Conservation (phyloP, 1,284 basidiomycete species). For the Cystodermella granulosa region DNA sequence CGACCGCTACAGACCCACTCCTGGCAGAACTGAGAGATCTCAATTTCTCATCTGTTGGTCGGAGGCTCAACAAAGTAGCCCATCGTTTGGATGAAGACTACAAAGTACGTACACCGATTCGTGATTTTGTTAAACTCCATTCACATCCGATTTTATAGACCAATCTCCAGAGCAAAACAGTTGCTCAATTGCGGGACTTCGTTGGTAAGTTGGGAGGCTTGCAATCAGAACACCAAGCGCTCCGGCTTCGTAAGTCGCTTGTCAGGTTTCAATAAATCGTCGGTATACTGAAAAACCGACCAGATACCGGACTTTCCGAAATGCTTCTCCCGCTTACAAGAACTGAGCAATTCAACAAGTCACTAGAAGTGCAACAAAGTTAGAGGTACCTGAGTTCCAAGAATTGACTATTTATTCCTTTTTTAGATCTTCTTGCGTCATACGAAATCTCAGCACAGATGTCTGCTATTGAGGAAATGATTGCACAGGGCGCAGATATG, state of each 20-base stretch:
- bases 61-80: slow-evolving; percentile 76
- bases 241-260: slow-evolving; percentile 68
- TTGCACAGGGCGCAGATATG: slow-evolving; percentile 79
- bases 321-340: slow-evolving; percentile 78
- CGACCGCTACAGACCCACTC: slow-evolving; percentile 74
- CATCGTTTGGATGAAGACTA: slow-evolving; percentile 87
- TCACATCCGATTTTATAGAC: slow-evolving; percentile 9
- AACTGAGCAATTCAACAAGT: slow-evolving; percentile 87
- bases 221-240: slow-evolving; percentile 84
- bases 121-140: slow-evolving; percentile 2
- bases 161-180: slow-evolving; percentile 77
- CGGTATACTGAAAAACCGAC: slow-evolving; percentile 9
- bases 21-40: slow-evolving; percentile 82
- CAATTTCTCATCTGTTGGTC: slow-evolving; percentile 92
- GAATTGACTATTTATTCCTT: slow-evolving; percentile 6
- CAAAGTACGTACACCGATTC: slow-evolving; percentile 58
- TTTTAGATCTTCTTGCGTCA: slow-evolving; percentile 81
- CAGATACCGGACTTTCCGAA: slow-evolving; percentile 94
- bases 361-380: slow-evolving; percentile 96
- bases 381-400: slow-evolving; percentile 21
- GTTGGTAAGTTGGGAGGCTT: slow-evolving; percentile 90
- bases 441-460: slow-evolving; percentile 78
- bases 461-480: slow-evolving; percentile 77
- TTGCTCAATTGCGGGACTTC: slow-evolving; percentile 89
- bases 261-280: not conserved